Base-by-base conservation (phyloP, 768 basidiomycete genomes). In the Rhodotorula kratochvilovae region DNA sequence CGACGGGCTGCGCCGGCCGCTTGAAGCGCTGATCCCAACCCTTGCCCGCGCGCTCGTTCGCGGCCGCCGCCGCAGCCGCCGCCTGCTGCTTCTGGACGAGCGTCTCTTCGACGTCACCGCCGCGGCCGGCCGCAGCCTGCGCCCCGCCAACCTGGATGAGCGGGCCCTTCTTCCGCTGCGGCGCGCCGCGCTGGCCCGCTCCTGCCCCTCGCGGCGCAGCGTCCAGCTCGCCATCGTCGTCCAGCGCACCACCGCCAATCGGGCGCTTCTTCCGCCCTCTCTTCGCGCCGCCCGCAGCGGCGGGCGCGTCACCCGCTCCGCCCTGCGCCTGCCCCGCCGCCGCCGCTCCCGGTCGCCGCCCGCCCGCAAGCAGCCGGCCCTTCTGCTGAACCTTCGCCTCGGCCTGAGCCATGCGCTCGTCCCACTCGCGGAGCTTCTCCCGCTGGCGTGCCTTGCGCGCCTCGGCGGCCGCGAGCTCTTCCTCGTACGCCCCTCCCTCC, bases 11-110 rank as follows among this genome's bases (percentile, higher is more conserved):
- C 29, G 27, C 48, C 56, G 61, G 59, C 51, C 68, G 65, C 60
- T 45, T 61, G 60, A 74, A 74, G 42, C 73, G 48, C 60, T 70
- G 66, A 51, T 66, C 66, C 73, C 73, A 74, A 3, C 72, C 73
- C 61, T 65, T 66, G 19, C 51, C 48, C 46, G 54, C 65, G 11
- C 54, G 59, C 43, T 46, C 60, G 45, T 63, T 73, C 13, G 54
- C 67, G 0, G 42, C 66, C 59, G 27, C 53, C 5, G 21, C 54
- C 43, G 55, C 48, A 35, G 58, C 54, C 12, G 25, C 45, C 33
- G 27, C 33, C 33, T 50, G 17, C 27, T 42, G 53, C 63, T 33
- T 35, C 35, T 42, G 27, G 16, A 5, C 57, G 17, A 19, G 35
- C 21, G 5, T 57, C 2, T 29, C 36, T 4, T 35, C 51, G 13